Percentiles rank a stretch among this genome's conserved stretches.
phyloP scores from a whole-genome alignment of 345 rosid species.

The Populus ilicifolia region DNA sequence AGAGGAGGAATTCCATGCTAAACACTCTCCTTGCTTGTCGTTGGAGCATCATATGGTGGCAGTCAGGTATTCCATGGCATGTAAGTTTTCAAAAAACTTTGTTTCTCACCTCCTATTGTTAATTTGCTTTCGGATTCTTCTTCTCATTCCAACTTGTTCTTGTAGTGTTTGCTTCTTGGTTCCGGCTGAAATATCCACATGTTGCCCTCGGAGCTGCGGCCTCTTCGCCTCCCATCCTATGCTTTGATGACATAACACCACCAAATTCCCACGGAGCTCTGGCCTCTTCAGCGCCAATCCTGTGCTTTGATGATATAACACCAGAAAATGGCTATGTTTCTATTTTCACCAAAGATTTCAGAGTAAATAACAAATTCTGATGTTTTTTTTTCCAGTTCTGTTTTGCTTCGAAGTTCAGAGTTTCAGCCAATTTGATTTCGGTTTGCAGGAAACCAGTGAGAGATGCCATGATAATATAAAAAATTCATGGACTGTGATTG shows the following conservation, averaged over 20 bases:
- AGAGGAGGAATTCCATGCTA: neutral
- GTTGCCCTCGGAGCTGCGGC: slow-evolving; percentile 33
- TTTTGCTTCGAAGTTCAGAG: neutral
- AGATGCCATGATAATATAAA: slow-evolving; percentile 29
- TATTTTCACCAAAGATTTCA: slow-evolving; percentile 22
- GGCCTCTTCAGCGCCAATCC: no score
- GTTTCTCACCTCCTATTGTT: neutral
- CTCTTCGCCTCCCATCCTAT: slow-evolving; percentile 41
- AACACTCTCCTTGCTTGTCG: neutral
- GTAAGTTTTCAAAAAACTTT: no score
- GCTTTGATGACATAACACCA: slow-evolving; percentile 4
- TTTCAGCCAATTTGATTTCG: neutral
- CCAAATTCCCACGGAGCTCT: no score
- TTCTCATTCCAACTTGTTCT: neutral
- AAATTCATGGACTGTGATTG: slow-evolving; percentile 30
- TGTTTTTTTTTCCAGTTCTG: neutral
- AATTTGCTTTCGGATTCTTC: neutral
- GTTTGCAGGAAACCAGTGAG: slow-evolving; percentile 32
- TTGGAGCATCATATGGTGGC: slow-evolving; percentile 10
- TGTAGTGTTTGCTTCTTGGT: neutral
- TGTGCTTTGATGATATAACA: neutral
- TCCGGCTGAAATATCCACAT: slow-evolving; percentile 33
- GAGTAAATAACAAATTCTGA: slow-evolving; percentile 9
- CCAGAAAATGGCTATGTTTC: slow-evolving; percentile 22
- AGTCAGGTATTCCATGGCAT: neutral